These are phyloP conservation scores for Penicillium robsamsonii DNA, from an alignment of 495 filamentous ascomycete genomes.

Conservation along the genomic window DNA sequence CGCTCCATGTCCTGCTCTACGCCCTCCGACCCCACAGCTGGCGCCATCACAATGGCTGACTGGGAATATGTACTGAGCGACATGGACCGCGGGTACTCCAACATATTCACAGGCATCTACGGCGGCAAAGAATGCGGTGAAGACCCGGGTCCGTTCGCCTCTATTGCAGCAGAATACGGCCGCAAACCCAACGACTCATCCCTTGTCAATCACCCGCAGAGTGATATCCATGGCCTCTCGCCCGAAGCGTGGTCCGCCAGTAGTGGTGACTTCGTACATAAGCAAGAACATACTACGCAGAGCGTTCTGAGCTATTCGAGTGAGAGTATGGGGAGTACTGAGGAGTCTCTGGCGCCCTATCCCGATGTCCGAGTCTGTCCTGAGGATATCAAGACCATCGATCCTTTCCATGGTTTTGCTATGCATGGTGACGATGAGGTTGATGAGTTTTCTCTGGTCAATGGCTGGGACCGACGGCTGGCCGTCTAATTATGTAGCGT, in stretches of 20 bases:
- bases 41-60: conserved; percentile 58
- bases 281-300: conserved; percentile 50
- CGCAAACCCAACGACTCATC: conserved; percentile 29
- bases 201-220: conserved; percentile 22
- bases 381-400: conserved; percentile 33
- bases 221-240: conserved; percentile 35
- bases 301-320: conserved; percentile 76
- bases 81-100: conserved; percentile 73
- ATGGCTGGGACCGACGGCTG: conserved; percentile 42
- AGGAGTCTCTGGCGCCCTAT: conserved; percentile 33
- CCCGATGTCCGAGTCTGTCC: conserved; percentile 25
- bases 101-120: conserved; percentile 82
- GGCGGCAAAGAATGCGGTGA: conserved; percentile 61
- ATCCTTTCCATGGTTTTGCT: conserved; percentile 50
- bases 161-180: conserved; percentile 40
- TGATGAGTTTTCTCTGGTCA: conserved; percentile 34
- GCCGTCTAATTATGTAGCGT: conserved; percentile 27
- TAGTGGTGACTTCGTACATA: conserved; percentile 35
- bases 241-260: conserved; percentile 46
- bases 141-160: conserved; percentile 44
- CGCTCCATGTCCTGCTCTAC: conserved; percentile 34
- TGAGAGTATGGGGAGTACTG: conserved; percentile 63
- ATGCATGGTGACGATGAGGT: conserved; percentile 42
- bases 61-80: conserved; percentile 78
- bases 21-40: conserved; percentile 27